Evolutionary conservation across 2,329 filamentous ascomycete species (phyloP), one percentile per base, ranked within the genome.

Genomic region (Microsporum canis): DNA sequence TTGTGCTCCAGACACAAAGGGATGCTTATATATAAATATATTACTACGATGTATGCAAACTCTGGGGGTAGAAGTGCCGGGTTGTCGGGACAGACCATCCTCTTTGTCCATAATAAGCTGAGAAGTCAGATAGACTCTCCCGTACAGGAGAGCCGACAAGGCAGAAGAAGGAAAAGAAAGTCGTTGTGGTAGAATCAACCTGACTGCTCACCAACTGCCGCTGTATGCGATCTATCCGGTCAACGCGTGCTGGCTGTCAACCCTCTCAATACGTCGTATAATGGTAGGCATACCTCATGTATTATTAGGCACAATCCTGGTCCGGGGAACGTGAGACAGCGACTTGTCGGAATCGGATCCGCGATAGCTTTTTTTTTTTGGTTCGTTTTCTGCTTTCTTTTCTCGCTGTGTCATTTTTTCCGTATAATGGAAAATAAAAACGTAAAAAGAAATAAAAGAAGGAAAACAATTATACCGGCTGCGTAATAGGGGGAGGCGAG

Each of bases 341-440:
- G 51, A 55, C 51, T 55, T 55, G 51, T 55, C 51, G 51, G 51
- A 38, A 55, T 55, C 14, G 33, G 33, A 55, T 34, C 55, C 55
- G 55, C 39, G 55, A 33, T 41, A 41, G 36, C 34, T 57, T 57
- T 4, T 43, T 31, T 39, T 43, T 43, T 57, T 57, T 57, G 10
- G 7, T 39, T 27, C 14, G 27, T 39, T 27, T 39, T 43, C 12
- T 5, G 8, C 10, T 43, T 57, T 57, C 39, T 57, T 57, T 57
- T 57, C 39, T 34, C 10, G 8, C 27, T 31, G 4, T 57, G 23
- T 57, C 36, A 57, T 43, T 14, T 57, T 41, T 43, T 57, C 5
- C 17, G 34, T 10, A 39, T n/a, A 43, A 41, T 31, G 23, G 29
- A 29, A 57, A 27, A 27, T 29, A 38, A 38, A 56, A 36, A 57